Conservation (phyloP, 129 eudicot species). For the Pittosporum tobira region DNA sequence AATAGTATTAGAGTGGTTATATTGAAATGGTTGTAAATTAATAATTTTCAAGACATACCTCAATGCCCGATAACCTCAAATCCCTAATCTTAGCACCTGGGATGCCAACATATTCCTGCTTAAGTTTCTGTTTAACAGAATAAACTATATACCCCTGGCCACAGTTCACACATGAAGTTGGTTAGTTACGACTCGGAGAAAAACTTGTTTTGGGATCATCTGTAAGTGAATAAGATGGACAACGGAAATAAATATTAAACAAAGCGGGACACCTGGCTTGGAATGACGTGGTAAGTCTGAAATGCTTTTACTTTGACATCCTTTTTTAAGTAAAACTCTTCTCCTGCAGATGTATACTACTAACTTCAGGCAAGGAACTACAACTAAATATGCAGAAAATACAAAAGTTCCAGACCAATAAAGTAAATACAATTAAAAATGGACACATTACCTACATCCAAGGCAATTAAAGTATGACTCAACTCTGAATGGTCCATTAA, state of each 20-base stretch:
- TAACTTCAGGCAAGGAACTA: neutral
- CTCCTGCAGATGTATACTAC: slow-evolving; percentile 38
- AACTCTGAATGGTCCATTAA: slow-evolving; percentile 90
- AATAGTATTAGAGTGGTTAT: neutral
- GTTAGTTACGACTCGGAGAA: neutral
- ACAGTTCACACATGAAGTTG: slow-evolving; percentile 4
- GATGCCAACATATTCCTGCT: slow-evolving; percentile 66
- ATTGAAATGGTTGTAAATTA: neutral
- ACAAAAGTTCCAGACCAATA: neutral
- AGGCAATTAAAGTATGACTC: slow-evolving; percentile 62
- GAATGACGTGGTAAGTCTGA: slow-evolving; percentile 74
- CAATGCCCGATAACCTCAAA: slow-evolving; percentile 79
- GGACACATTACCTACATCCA: slow-evolving; percentile 65
- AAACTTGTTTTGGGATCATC: no score
- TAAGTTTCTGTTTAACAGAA: slow-evolving; percentile 77
- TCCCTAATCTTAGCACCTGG: slow-evolving; percentile 65
- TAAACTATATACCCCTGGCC: slow-evolving; percentile 81
- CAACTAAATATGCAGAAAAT: neutral
- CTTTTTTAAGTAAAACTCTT: slow-evolving; percentile 60
- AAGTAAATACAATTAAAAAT: neutral
- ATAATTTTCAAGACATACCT: slow-evolving; percentile 66
- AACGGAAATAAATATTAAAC: no score
- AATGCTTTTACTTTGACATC: slow-evolving; percentile 87
- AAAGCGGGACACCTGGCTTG: slow-evolving; percentile 72
- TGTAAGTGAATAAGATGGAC: no score